Percentiles rank a stretch among this genome's conserved stretches.
These are phyloP conservation scores for Taphrina wiesneri DNA, from an alignment of 1,139 yeast genomes.

Conservation along the genomic window DNA sequence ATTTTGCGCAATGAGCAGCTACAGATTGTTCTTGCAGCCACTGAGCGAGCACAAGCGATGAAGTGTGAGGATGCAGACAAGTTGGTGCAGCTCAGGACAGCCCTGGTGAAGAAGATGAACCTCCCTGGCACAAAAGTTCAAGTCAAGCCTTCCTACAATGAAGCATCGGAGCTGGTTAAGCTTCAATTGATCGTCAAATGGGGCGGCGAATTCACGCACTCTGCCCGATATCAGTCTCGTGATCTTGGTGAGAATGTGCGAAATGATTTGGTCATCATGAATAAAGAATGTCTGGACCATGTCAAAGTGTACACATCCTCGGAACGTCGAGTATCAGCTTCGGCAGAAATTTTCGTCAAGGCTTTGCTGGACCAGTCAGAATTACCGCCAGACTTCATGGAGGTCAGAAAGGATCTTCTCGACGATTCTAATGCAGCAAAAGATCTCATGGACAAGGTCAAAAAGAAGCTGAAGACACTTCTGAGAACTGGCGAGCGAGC, in stretches of 20 bases:
- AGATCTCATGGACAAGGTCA: constrained; percentile 95
- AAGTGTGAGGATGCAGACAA: constrained; percentile 78
- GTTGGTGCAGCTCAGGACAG: constrained; percentile 70
- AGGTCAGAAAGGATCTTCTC: constrained; percentile 81
- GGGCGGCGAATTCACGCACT: constrained; percentile 99
- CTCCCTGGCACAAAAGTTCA: constrained; percentile 98
- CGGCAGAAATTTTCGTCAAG: constrained; percentile 84
- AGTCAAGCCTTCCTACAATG: constrained; percentile 80
- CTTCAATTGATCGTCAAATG: constrained; percentile 94
- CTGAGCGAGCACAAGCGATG: constrained; percentile 74
- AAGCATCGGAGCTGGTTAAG: constrained; percentile 72
- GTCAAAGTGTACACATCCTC: constrained; percentile 88
- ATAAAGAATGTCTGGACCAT: constrained; percentile 78
- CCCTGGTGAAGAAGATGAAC: constrained; percentile 81
- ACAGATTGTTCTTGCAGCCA: constrained; percentile 80
- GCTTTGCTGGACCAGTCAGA: constrained; percentile 75
- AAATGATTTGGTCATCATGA: constrained; percentile 83
- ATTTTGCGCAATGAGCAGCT: constrained; percentile 86
- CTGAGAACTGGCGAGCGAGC: constrained; percentile 95
- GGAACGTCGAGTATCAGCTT: constrained; percentile 87
- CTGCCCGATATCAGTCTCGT: constrained; percentile 89
- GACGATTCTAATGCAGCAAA: constrained; percentile 99
- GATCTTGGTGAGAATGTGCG: constrained; percentile 95
- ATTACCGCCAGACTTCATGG: constrained; percentile 75
- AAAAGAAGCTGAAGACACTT: constrained; percentile 91